Base-by-base conservation (phyloP, 1,284 basidiomycete species). In the Pseudozyma tsukubaensis region DNA sequence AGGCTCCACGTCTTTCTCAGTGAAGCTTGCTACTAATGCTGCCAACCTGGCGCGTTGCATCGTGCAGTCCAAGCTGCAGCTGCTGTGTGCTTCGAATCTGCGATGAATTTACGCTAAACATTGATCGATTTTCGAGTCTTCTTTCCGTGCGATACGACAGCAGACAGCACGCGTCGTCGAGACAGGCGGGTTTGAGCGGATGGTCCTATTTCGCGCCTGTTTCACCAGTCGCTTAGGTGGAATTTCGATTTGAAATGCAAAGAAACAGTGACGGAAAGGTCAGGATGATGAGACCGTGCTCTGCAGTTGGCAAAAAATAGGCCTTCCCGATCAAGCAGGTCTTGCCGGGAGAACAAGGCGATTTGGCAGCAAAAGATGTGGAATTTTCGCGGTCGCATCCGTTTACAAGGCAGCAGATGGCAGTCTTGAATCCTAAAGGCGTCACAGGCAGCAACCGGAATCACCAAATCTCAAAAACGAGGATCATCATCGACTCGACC, bases 361-460 rank as follows among this genome's bases (percentile, higher is more conserved):
- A 54, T 34, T 48, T 32, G 24, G 36, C 9, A n/a, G 14, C 19
- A 29, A 43, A 53, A 50, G n/a, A 44, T 44, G 47, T 58, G 65
- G 59, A 58, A 68, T 50, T 68, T 68, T 61, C 59, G 65, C 53
- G 45, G 43, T 65, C 63, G 55, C 50, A 59, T 65, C 55, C 55
- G 62, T 14, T 50, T 58, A 36, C 50, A 43, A 55, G 56, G 66
- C 59, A 69, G 66, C 66, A 51, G 43, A 63, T 6, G 47, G 52
- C 56, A 50, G 49, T 56, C 40, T 44, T 21, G 34, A 18, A 6
- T 14, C 10, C 16, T 39, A 5, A 18, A 39, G 18, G 21, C 12
- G 34, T 32, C 16, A 12, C 14, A 51, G 51, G 24, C 56, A 42
- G 51, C 39, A 39, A 50, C 32, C 35, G 49, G 39, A 54, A 59